Evolutionary conservation across 306 rosid genomes (phyloP).

Genomic region (Castanospermum australe): DNA sequence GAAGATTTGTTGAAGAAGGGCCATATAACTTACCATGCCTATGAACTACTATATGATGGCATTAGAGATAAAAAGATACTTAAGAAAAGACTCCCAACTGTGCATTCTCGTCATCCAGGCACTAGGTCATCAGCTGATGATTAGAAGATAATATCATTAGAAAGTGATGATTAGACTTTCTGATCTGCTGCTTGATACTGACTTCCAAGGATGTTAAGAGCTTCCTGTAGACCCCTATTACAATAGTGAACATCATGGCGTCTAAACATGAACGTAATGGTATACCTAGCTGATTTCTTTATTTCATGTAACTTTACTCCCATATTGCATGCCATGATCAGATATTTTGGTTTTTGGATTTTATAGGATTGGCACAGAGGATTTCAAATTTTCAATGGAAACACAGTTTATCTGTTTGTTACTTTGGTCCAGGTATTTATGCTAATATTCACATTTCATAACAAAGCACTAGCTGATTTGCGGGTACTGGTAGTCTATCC

Average conservation of each 20-base stretch:
- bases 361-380: not conserved
- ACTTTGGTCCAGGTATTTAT: no score
- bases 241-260: not conserved
- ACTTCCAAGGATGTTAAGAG: not conserved
- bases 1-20: conserved; percentile 84
- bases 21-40: conserved; percentile 71
- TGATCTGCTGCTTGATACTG: conserved; percentile 1
- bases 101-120: conserved; percentile 24
- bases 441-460: not conserved
- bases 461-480: not conserved
- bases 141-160: conserved; percentile 14
- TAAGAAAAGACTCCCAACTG: conserved; percentile 38
- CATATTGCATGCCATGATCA: not conserved
- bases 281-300: not conserved
- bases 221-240: not conserved
- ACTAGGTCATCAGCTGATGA: conserved; percentile 31
- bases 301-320: not conserved
- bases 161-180: conserved; percentile 8
- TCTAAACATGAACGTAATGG: conserved; percentile 24
- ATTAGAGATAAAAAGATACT: conserved; percentile 66
- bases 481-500: not conserved
- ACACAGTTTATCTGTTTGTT: not conserved
- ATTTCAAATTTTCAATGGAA: not conserved
- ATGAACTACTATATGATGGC: conserved; percentile 81
- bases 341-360: not conserved